Evolutionary conservation across 306 rosid genomes (phyloP).

Genomic region (Medicago ruthenica): DNA sequence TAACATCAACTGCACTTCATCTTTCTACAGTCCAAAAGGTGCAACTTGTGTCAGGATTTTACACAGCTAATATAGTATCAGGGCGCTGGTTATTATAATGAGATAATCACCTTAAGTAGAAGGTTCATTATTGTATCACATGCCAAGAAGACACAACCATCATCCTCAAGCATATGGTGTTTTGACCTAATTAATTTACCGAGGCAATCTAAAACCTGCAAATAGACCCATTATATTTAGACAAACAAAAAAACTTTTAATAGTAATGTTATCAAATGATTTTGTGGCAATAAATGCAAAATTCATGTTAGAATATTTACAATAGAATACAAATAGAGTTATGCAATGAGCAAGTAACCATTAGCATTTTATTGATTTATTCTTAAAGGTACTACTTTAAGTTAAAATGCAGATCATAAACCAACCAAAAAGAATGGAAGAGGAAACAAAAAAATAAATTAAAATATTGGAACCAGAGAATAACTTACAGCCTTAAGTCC

Average conservation of each 20-base stretch:
- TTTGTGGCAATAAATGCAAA: background rate
- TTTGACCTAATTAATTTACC: slow-evolving; percentile 58
- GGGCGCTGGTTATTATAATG: slow-evolving; percentile 28
- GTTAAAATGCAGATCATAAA: background rate
- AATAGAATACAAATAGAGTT: slow-evolving; percentile 7
- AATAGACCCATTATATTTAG: slow-evolving; percentile 40
- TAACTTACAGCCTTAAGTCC: slow-evolving; percentile 79
- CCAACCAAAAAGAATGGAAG: background rate
- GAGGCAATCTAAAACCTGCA: slow-evolving; percentile 86
- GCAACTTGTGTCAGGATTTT: slow-evolving; percentile 34
- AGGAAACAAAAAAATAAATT: background rate
- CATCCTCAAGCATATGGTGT: slow-evolving; percentile 53
- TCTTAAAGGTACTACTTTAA: slow-evolving; percentile 16
- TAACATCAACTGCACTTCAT: slow-evolving; percentile 51
- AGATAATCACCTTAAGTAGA: slow-evolving; percentile 70
- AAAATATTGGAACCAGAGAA: slow-evolving; percentile 7
- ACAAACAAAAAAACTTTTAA: background rate
- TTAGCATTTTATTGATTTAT: slow-evolving; percentile 12
- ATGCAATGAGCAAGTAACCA: slow-evolving; percentile 10
- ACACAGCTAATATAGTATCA: slow-evolving; percentile 33
- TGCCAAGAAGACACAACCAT: slow-evolving; percentile 73
- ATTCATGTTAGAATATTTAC: slow-evolving; percentile 8
- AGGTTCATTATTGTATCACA: slow-evolving; percentile 88
- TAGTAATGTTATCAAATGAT: slow-evolving; percentile 9
- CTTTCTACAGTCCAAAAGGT: slow-evolving; percentile 58